Conservation (phyloP, 345 rosid species). For the Reutealis trisperma region DNA sequence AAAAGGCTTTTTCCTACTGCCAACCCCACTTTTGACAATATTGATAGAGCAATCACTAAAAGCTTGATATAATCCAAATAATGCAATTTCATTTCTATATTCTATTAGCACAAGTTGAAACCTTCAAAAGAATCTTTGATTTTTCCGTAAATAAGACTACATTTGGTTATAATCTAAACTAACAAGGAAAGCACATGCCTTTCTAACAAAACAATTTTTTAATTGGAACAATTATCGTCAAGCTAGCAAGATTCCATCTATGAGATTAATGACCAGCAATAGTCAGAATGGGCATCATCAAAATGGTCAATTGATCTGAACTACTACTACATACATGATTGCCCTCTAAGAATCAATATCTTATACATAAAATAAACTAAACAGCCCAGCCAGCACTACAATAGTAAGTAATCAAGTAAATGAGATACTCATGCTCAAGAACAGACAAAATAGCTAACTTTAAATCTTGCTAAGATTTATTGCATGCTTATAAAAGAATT, state of each 20-base stretch:
- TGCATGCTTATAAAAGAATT: neutral
- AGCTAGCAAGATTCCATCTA: slow-evolving; percentile 10
- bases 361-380: neutral
- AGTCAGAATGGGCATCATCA: neutral
- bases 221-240: neutral
- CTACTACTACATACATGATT: neutral
- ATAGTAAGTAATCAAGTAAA: neutral
- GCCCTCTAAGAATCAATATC: neutral
- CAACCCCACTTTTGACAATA: slow-evolving; percentile 12
- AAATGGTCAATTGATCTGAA: neutral
- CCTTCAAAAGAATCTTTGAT: slow-evolving; percentile 4
- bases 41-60: neutral
- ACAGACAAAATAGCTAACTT: neutral
- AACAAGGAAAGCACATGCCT: neutral
- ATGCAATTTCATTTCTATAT: neutral
- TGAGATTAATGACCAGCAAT: slow-evolving; percentile 5
- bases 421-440: neutral
- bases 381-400: slow-evolving; percentile 1
- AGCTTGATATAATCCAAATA: neutral
- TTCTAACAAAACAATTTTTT: neutral
- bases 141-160: neutral
- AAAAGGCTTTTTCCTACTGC: slow-evolving; percentile 4
- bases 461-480: neutral
- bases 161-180: neutral
- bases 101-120: neutral